Base-by-base conservation (phyloP, 1,284 basidiomycete genomes). In the Ganoderma sp. region DNA sequence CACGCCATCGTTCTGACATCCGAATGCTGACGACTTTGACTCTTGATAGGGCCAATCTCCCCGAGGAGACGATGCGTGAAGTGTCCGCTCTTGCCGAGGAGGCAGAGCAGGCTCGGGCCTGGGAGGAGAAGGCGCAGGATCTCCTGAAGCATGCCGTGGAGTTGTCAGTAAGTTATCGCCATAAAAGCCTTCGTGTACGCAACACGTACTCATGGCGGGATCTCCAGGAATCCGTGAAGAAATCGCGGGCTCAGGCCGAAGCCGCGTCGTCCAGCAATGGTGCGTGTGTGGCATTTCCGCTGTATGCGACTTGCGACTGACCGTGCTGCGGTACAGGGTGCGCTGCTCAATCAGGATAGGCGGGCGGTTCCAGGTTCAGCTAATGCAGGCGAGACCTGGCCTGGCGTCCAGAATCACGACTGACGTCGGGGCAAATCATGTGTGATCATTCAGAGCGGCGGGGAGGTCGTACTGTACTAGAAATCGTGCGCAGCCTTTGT, bases 21-120 rank as follows among this genome's bases (percentile, higher is more conserved):
- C 9, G 8, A 22, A 50, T 10, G 10, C 48, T 50, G n/a, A 50
- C 19, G 22, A 50, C 22, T n/a, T 25, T 22, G n/a, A 45, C 8
- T 22, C 22, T 10, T 50, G 8, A n/a, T 9, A 50, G 48, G 22
- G 22, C 48, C 48, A 50, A 50, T 14, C 48, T 50, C 12, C 48
- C 48, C 7, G 48, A 50, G 48, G 48, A 50, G n/a, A 50, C 48
- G 48, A 50, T 50, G 48, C 48, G 48, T 14, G 10, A 50, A 22
- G 22, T 50, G 19, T 50, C n/a, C 3, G 48, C 48, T 22, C 48
- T 22, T 22, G 48, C 48, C 22, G 48, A 50, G 8, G 48, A 50
- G 48, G 48, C 48, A 25, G 48, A 50, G 48, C 22, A 50, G 22
- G 48, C 48, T 50, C 22, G 48, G 48, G 48, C 48, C 48, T 50